Percentiles rank a stretch among this genome's conserved stretches.
These are phyloP conservation scores for Aspergillus sojae DNA, from an alignment of 2,329 filamentous ascomycete genomes.

Conservation along the genomic window DNA sequence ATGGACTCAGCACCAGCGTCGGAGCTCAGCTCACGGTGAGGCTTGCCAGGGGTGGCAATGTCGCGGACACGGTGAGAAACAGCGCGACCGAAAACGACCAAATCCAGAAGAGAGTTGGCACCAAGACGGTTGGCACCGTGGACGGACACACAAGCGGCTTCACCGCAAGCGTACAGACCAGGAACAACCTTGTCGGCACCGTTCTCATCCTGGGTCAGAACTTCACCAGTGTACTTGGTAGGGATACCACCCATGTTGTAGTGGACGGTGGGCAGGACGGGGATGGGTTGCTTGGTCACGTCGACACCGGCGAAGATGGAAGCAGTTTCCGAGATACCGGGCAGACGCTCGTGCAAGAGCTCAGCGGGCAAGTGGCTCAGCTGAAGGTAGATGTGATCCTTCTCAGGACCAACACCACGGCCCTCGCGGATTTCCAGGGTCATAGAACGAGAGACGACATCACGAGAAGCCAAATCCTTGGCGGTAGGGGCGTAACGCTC, in stretches of 20 bases:
- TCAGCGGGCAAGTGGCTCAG: conserved; percentile 92
- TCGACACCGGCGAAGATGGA: conserved; percentile 97
- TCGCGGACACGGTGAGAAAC: conserved; percentile 97
- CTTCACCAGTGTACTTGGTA: conserved; percentile 95
- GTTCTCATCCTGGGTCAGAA: conserved; percentile 80
- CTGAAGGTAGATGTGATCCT: conserved; percentile 98
- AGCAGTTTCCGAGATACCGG: conserved; percentile 97
- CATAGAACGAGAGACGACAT: conserved; percentile 97
- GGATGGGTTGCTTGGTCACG: conserved; percentile 94
- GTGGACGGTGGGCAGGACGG: conserved; percentile 93
- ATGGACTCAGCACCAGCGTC: conserved; percentile 91
- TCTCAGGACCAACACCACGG: conserved; percentile 92
- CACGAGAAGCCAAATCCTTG: conserved; percentile 94
- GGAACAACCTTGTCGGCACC: conserved; percentile 93
- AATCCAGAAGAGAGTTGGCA: conserved; percentile 95
- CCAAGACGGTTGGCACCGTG: conserved; percentile 97
- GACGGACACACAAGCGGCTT: conserved; percentile 95
- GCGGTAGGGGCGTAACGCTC: conserved; percentile 96
- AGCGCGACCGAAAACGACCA: conserved; percentile 96
- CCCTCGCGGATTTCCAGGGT: conserved; percentile 97
- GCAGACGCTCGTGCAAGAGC: conserved; percentile 91
- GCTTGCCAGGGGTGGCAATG: conserved; percentile 81
- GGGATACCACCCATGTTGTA: conserved; percentile 99
- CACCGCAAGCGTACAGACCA: conserved; percentile 93
- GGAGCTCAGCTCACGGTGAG: conserved; percentile 76